A percentile compares a stretch with the other conserved stretches of the same genome.
These are phyloP conservation scores for Rhodotorula kratochvilovae DNA, from an alignment of 768 basidiomycete genomes.

Conservation along the genomic window DNA sequence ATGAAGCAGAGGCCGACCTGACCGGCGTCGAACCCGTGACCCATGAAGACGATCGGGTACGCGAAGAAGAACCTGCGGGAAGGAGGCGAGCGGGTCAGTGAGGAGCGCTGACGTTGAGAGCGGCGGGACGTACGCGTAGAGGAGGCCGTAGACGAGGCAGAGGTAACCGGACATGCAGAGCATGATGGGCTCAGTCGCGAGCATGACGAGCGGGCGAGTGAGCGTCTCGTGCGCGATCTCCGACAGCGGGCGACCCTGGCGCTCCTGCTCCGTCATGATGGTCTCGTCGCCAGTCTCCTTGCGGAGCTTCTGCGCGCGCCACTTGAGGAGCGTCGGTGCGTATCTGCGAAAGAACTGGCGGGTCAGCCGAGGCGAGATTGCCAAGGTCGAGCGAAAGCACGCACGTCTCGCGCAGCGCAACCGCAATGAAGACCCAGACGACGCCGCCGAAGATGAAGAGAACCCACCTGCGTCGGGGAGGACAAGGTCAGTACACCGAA, in stretches of 20 bases:
- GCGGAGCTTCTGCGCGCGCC: constrained; percentile 54
- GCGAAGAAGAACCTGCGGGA: not conserved
- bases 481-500: constrained; percentile 53
- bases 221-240: constrained; percentile 59
- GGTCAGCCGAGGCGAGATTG: not conserved
- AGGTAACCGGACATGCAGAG: constrained; percentile 61
- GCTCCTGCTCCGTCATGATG: constrained; percentile 51
- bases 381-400: not conserved
- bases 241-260: constrained; percentile 53
- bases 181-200: constrained; percentile 61
- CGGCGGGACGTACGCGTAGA: not conserved
- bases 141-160: constrained; percentile 53
- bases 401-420: constrained; percentile 59
- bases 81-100: too few relatives aligned
- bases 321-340: constrained; percentile 58
- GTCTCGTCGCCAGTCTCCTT: constrained; percentile 47
- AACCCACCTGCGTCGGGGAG: constrained; percentile 33
- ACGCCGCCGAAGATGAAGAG: constrained; percentile 32
- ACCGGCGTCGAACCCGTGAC: constrained; percentile 18
- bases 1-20: constrained; percentile 10
- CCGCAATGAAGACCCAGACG: constrained; percentile 43
- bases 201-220: constrained; percentile 61
- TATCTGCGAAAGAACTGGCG: constrained; percentile 48
- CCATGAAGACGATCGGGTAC: constrained; percentile 21
- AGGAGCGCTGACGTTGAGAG: not conserved